Conservation (phyloP, 768 basidiomycete genomes). For the Russula brevipes region DNA sequence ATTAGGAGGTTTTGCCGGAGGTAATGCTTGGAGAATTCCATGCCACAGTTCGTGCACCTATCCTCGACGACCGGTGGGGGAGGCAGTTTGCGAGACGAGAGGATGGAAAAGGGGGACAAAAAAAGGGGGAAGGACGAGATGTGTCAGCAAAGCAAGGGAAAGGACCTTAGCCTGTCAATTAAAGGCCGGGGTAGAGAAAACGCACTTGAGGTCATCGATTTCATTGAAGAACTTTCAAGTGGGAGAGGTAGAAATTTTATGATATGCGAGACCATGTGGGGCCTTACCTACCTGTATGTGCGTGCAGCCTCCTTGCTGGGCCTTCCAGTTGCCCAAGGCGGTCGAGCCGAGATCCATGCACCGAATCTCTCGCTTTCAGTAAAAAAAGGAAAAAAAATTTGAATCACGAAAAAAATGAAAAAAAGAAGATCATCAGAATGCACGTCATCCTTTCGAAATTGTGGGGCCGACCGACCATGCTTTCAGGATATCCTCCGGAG, state of each 20-base stretch:
- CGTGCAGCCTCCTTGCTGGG: slow-evolving; percentile 38
- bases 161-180: background rate
- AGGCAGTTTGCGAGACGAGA: background rate
- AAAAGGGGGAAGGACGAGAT: background rate
- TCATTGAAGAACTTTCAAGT: slow-evolving; percentile 38
- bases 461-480: slow-evolving; percentile 30
- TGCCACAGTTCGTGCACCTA: slow-evolving; percentile 39
- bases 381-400: background rate
- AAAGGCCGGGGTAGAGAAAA: background rate
- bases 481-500: slow-evolving; percentile 32
- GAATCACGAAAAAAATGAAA: too few relatives aligned
- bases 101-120: background rate
- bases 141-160: background rate
- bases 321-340: slow-evolving; percentile 39
- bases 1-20: slow-evolving; percentile 40
- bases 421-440: slow-evolving; percentile 12
- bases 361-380: slow-evolving; percentile 37
- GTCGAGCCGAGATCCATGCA: slow-evolving; percentile 42
- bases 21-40: slow-evolving; percentile 39
- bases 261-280: slow-evolving; percentile 5
- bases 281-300: slow-evolving; percentile 37
- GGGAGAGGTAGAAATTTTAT: background rate
- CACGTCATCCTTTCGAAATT: background rate
- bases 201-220: slow-evolving; percentile 36
- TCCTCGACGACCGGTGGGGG: too few relatives aligned